These are phyloP conservation scores for Diplodia mutila DNA, from an alignment of 2,329 filamentous ascomycete species.

Conservation along the genomic window DNA sequence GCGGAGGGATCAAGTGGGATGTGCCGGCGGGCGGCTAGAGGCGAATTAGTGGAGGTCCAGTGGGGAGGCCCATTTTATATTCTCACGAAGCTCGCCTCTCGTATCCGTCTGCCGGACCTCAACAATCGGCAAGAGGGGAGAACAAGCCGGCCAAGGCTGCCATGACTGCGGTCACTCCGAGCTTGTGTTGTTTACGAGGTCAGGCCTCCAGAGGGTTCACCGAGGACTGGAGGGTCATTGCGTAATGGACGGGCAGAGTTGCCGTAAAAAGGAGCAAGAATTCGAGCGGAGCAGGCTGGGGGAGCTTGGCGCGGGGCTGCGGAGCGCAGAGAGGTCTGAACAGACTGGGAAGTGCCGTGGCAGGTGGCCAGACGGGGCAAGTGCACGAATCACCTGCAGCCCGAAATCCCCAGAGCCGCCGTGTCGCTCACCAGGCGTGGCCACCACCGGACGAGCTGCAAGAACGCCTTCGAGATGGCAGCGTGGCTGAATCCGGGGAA, in stretches of 20 bases:
- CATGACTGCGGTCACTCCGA: background rate
- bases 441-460: background rate
- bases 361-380: background rate
- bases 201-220: background rate
- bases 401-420: background rate
- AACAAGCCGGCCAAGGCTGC: background rate
- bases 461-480: no score
- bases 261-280: background rate
- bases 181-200: background rate
- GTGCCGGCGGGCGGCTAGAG: background rate
- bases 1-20: background rate
- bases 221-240: background rate
- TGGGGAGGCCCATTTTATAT: slow-evolving; percentile 10
- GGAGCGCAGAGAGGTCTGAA: background rate
- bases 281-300: slow-evolving; percentile 4
- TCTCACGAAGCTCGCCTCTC: background rate
- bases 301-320: slow-evolving; percentile 13
- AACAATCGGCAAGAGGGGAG: background rate
- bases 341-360: background rate
- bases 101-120: background rate
- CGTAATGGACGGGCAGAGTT: background rate
- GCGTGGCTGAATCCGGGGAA: background rate
- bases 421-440: background rate
- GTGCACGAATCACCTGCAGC: background rate
- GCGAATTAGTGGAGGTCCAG: slow-evolving; percentile 8